Evolutionary conservation across 1,284 basidiomycete species (phyloP), one percentile per base, ranked within the genome.

Genomic region (Salmacisia buchloeana): DNA sequence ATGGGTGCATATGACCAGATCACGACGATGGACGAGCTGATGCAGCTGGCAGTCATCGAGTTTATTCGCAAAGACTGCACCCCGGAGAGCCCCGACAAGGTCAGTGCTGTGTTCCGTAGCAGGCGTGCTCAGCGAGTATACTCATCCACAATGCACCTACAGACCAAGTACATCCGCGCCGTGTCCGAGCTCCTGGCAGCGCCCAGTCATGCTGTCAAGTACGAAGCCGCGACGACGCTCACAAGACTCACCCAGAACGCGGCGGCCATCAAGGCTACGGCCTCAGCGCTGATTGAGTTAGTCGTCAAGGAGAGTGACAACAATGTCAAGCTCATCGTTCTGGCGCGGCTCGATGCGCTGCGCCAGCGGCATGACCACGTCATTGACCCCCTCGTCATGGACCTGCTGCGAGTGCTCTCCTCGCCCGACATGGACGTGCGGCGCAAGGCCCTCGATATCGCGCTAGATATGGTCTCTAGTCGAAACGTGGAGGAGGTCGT

Each of bases 401-500:
- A 99, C 76, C 87, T 98, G 46, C 85, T 99, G 27, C 90, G 94
- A 76, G 88, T 97, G 27, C 83, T 98, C 34, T 87, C 89, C 70
- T 92, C 91, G 75, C 89, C 91, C 38, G 96, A 98, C 78, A 92
- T 98, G 85, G 94, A 97, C 81, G 94, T 99, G 39, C 89, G 93
- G 69, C 86, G 90, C 63, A 97, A 97, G 81, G 93, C 94, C 0
- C 87, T 97, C 65, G 85, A 83, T 62, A 91, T 97, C 70, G 91
- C 94, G 6, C 83, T 98, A 62, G 92, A 89, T 77, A 93, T 98
- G 90, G 91, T 94, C 1, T 90, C 91, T 12, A 92, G 90, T 74
- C 84, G 94, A 61, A 98, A 96, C 73, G 92, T 98, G n/a, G 94
- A 97, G 77, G 96, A 98, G 63, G 92, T 97, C 1, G 93, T 97